These are phyloP conservation scores for Rhodamnia rubescens DNA, from an alignment of 345 rosid species.

Conservation along the genomic window DNA sequence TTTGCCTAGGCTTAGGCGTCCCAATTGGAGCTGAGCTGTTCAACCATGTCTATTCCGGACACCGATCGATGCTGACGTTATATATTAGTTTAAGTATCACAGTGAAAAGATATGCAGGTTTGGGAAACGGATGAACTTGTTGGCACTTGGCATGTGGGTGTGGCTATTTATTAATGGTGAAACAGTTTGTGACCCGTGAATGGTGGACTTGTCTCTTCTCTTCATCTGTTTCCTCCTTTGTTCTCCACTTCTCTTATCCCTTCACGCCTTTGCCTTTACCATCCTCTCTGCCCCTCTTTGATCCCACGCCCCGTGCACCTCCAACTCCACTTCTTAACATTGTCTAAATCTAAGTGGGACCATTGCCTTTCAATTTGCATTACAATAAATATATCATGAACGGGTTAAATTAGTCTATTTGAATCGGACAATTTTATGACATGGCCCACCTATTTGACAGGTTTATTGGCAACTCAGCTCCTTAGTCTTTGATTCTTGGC, in stretches of 20 bases:
- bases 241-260: background rate
- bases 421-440: too few species aligned
- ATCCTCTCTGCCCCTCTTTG: background rate
- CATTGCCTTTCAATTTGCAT: background rate
- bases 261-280: background rate
- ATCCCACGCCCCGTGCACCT: background rate
- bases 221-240: background rate
- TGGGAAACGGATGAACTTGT: background rate
- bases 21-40: background rate
- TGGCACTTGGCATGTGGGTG: background rate
- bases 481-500: background rate
- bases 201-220: background rate
- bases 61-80: background rate
- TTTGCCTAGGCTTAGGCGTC: background rate
- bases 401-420: too few species aligned
- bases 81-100: background rate
- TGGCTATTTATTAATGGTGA: background rate
- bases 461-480: background rate
- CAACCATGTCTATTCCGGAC: background rate
- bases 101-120: background rate
- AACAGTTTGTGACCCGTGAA: slow-evolving; percentile 23
- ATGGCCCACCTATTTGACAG: too few species aligned
- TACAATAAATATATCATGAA: too few species aligned
- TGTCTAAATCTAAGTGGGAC: background rate
- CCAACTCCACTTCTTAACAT: background rate